Percentiles rank a stretch among this genome's conserved stretches.
phyloP scores from a whole-genome alignment of 768 basidiomycete species.

The Suillus cothurnatus region DNA sequence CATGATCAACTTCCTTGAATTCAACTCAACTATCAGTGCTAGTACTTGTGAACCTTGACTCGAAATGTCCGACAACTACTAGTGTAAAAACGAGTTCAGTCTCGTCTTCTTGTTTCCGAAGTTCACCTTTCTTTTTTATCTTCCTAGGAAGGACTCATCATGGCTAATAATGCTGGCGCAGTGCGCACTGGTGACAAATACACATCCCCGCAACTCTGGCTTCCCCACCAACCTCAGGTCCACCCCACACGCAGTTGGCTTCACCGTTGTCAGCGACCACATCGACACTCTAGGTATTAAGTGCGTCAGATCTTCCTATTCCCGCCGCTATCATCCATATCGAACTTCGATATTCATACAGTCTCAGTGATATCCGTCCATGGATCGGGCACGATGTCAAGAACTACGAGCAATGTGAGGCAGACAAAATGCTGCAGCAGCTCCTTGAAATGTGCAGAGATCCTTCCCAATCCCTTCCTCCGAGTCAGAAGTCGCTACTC shows the following conservation, averaged over 20 bases:
- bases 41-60: neutral
- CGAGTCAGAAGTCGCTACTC: constrained; percentile 2
- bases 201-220: neutral
- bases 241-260: too few relatives aligned
- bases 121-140: neutral
- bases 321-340: too few relatives aligned
- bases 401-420: neutral
- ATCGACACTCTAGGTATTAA: neutral
- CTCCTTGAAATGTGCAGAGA: constrained; percentile 5
- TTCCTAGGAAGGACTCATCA: neutral
- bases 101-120: neutral
- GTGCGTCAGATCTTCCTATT: neutral
- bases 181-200: neutral
- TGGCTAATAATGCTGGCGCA: neutral
- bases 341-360: neutral
- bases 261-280: neutral
- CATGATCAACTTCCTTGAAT: neutral
- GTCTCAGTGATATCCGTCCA: neutral
- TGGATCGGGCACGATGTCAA: constrained; percentile 1
- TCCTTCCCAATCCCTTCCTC: neutral
- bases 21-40: neutral
- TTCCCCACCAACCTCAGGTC: too few relatives aligned
- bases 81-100: neutral
- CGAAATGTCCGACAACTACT: neutral
- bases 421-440: constrained; percentile 1